Conservation (phyloP, 2,329 filamentous ascomycete genomes). For the Colletotrichum neosansevieriae region DNA sequence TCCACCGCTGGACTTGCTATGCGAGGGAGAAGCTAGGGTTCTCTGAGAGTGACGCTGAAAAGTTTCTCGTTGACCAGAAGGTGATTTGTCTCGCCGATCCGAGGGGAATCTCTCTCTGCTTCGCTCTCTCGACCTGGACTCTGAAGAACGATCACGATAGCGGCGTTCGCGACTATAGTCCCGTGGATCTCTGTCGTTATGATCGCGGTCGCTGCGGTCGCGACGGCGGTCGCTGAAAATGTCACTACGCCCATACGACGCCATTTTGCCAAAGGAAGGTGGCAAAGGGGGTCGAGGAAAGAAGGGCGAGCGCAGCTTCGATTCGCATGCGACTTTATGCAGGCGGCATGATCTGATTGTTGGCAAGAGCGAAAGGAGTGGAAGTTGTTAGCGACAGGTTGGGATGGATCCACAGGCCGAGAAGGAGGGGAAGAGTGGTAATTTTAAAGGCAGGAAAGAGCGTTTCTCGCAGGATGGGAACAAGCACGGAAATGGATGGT, state of each 20-base stretch:
- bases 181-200: background rate
- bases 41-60: background rate
- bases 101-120: background rate
- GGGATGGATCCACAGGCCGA: no score
- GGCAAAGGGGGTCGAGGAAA: background rate
- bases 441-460: no score
- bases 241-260: conserved; percentile 14
- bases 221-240: conserved; percentile 20
- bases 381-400: no score
- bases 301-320: background rate
- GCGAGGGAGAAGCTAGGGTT: conserved; percentile 16
- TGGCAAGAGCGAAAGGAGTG: no score
- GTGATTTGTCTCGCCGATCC: conserved; percentile 1
- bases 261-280: background rate
- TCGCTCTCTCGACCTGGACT: background rate
- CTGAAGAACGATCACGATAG: background rate
- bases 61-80: background rate
- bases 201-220: background rate
- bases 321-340: background rate
- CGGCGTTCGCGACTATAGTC: background rate
- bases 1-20: conserved; percentile 2
- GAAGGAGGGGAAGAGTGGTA: no score
- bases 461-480: no score
- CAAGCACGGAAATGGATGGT: no score
- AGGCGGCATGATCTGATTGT: background rate